Base-by-base conservation (phyloP, 108 stramenopile genomes). In the Nitzschia sp. region DNA sequence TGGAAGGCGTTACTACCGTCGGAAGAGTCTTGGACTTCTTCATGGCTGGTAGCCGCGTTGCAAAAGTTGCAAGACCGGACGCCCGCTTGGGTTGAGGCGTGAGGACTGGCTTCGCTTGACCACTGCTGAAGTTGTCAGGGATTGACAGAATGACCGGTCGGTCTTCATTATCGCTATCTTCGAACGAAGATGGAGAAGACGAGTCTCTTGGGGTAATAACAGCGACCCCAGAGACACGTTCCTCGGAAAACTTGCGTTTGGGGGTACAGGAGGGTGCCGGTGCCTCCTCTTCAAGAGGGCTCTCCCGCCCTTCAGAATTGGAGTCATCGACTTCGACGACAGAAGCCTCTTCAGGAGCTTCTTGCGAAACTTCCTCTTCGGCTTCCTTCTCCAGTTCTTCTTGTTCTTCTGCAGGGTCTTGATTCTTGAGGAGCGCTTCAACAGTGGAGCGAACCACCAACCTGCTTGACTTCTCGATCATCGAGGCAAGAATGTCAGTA, bases 381-480 rank as follows among this genome's bases (percentile, higher is more conserved):
- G 35, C 9, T 16, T 32, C 23, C 1, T 2, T 31, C 4, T 22
- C n/a, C 23, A 27, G 32, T 30, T 46, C 56, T 26, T 47, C 30
- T 21, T 26, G 16, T 2, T 15, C 34, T 27, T 26, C 41, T 32
- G 30, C 19, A 9, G 16, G 31, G 8, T 41, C 45, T 2, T 74
- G 58, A 36, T 54, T 48, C 50, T 67, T 61, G 35, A 85, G 53
- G 8, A 80, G 44, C 3, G 77, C 78, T 65, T 89, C 88, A 5
- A 82, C 72, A 5, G 89, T 82, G 27, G 73, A 59, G 3, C 89
- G 85, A 36, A 91, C 88, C 19, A 88, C 84, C 3, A 72, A 71
- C 33, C 92, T 86, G 68, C 86, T 87, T 38, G 88, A 83, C 50
- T 78, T 77, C 60, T 93, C 92, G 53, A 93, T 73, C 76, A 86